A percentile compares a stretch with the other conserved stretches of the same genome.
Conservation (phyloP, 108 stramenopile genomes). For the Pseudonitzschia multistriata region DNA sequence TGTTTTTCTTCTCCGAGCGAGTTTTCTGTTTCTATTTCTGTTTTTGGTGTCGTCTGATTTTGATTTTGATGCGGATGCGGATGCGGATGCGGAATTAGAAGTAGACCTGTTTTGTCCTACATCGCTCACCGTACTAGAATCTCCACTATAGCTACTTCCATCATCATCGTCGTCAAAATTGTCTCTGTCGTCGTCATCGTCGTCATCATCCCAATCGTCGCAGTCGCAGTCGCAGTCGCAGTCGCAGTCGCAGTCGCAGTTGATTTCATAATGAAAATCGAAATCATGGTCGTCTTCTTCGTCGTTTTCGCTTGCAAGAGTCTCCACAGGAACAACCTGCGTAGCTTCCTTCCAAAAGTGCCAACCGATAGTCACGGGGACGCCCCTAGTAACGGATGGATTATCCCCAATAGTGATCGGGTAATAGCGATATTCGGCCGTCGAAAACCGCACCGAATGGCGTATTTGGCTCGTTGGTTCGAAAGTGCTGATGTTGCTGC, state of each 20-base stretch:
- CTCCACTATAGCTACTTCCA: no score
- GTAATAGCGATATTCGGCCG: slow-evolving; percentile 42
- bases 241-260: not conserved
- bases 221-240: not conserved
- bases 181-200: no score
- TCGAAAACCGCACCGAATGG: slow-evolving; percentile 30
- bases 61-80: no score
- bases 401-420: slow-evolving; percentile 55
- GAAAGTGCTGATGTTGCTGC: not conserved
- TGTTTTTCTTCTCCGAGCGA: no score
- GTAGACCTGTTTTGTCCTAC: no score
- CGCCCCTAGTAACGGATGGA: slow-evolving; percentile 47
- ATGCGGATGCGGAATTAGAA: no score
- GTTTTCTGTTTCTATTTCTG: no score
- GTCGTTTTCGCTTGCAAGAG: not conserved
- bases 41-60: no score
- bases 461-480: not conserved
- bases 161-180: no score
- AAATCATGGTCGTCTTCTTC: not conserved
- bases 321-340: not conserved
- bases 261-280: not conserved
- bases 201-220: not conserved
- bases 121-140: no score
- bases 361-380: slow-evolving; percentile 59
- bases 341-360: slow-evolving; percentile 18